A percentile compares a stretch with the other conserved stretches of the same genome.
Conservation (phyloP, 202 grass and related monocot species). For the Thinopyrum obtusiflorum region DNA sequence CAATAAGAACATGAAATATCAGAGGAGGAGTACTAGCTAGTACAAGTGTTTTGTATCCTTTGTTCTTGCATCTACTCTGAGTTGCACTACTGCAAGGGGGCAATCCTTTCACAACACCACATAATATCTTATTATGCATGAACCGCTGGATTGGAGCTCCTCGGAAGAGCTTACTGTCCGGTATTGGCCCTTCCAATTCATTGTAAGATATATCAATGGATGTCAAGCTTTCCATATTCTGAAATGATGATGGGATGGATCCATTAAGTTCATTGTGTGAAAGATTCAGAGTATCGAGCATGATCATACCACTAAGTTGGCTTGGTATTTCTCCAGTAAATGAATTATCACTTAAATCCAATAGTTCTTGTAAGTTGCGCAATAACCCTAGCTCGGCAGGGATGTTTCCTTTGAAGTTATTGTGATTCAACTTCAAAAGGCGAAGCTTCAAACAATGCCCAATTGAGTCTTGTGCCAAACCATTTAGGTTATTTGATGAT, state of each 20-base stretch:
- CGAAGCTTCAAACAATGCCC: background rate
- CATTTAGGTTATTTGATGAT: constrained; percentile 34
- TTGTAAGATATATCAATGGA: background rate
- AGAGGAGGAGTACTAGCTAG: too few relatives aligned
- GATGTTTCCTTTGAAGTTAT: constrained; percentile 40
- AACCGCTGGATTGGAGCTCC: constrained; percentile 4
- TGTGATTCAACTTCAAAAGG: constrained; percentile 22
- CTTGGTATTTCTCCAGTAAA: constrained; percentile 36
- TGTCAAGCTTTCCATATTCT: background rate
- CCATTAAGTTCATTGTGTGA: constrained; percentile 47
- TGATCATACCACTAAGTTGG: constrained; percentile 33
- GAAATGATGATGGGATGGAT: background rate
- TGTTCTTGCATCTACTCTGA: background rate
- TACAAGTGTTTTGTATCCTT: background rate
- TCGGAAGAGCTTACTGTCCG: constrained; percentile 31
- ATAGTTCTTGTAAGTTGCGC: constrained; percentile 25
- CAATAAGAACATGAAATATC: too few relatives aligned
- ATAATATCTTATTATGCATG: background rate
- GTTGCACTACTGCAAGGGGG: background rate
- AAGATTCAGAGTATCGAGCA: constrained; percentile 38
- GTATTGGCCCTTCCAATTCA: constrained; percentile 28
- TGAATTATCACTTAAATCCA: constrained; percentile 57
- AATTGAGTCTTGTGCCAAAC: constrained; percentile 1
- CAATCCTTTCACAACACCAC: background rate
- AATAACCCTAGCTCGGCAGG: constrained; percentile 36